Evolutionary conservation across 495 filamentous ascomycete genomes (phyloP).

Genomic region (Collariella sp.): DNA sequence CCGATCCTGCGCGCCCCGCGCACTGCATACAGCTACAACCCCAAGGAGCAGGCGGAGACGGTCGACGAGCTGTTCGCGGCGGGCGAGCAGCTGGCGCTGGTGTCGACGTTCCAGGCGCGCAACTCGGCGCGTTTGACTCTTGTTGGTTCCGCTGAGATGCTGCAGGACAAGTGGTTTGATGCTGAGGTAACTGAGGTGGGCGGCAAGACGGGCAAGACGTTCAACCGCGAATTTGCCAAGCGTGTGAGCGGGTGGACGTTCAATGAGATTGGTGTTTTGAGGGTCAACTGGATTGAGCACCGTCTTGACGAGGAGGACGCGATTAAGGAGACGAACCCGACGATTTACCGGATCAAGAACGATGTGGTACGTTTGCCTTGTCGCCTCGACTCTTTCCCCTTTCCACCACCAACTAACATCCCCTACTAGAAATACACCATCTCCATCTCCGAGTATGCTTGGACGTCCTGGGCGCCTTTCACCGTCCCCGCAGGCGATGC

Average conservation of each 20-base stretch:
- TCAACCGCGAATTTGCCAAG: conserved; percentile 79
- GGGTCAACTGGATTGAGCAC: conserved; percentile 77
- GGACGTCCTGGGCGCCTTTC: conserved; percentile 65
- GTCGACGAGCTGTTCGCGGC: conserved; percentile 72
- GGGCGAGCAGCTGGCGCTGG: conserved; percentile 71
- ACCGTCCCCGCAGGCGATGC: conserved; percentile 56
- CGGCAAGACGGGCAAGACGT: conserved; percentile 47
- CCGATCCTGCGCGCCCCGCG: conserved; percentile 72
- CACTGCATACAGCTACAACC: conserved; percentile 89
- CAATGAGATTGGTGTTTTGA: conserved; percentile 82
- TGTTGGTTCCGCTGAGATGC: conserved; percentile 74
- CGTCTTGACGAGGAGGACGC: conserved; percentile 51
- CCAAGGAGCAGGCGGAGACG: conserved; percentile 69
- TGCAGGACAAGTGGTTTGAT: conserved; percentile 86
- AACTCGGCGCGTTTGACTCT: conserved; percentile 89
- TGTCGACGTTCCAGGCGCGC: conserved; percentile 78
- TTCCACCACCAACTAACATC: not conserved
- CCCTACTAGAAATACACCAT: conserved; percentile 66
- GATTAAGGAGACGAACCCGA: conserved; percentile 60
- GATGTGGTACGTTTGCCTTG: conserved; percentile 74
- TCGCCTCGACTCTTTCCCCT: not conserved
- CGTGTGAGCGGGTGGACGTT: conserved; percentile 84
- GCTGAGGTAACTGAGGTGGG: conserved; percentile 60
- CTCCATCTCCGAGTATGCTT: conserved; percentile 74
- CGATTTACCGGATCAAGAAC: conserved; percentile 93